Evolutionary conservation across 352 stramenopile genomes (phyloP).

Genomic region (Phytophthora citricola): DNA sequence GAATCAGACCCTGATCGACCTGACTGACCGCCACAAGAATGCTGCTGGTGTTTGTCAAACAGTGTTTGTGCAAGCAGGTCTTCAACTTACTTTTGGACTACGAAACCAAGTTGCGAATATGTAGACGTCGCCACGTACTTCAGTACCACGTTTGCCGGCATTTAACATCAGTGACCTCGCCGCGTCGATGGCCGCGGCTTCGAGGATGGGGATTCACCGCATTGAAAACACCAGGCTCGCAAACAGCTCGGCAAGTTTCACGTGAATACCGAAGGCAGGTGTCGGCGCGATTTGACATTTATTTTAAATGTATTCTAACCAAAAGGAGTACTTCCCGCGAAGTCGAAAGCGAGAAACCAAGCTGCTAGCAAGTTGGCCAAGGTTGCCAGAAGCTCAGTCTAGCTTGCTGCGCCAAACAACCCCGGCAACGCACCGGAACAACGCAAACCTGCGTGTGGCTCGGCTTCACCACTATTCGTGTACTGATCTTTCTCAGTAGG

Average conservation of each 20-base stretch:
- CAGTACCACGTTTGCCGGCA: conserved; percentile 7
- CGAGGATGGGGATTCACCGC: neutral
- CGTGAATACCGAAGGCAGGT: conserved; percentile 29
- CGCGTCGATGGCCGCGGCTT: conserved; percentile 26
- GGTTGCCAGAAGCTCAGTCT: no score
- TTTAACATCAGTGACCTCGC: conserved; percentile 34
- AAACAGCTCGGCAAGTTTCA: conserved; percentile 29
- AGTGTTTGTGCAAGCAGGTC: conserved; percentile 23
- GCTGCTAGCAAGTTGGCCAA: no score
- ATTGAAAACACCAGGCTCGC: conserved; percentile 8
- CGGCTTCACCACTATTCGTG: no score
- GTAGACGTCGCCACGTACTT: conserved; percentile 15
- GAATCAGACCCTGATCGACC: neutral
- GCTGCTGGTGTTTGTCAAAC: neutral
- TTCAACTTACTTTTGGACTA: conserved; percentile 20
- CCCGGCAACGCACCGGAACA: no score
- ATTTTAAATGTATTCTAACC: neutral
- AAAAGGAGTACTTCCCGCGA: neutral
- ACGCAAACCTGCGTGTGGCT: no score
- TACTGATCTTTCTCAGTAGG: neutral
- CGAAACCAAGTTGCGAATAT: no score
- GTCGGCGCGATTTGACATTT: conserved; percentile 18
- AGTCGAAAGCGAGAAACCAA: no score
- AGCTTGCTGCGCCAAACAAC: no score
- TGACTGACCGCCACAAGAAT: conserved; percentile 16